Evolutionary conservation across 2,329 filamentous ascomycete genomes (phyloP).

Genomic region (Lachnellula subtilissima): DNA sequence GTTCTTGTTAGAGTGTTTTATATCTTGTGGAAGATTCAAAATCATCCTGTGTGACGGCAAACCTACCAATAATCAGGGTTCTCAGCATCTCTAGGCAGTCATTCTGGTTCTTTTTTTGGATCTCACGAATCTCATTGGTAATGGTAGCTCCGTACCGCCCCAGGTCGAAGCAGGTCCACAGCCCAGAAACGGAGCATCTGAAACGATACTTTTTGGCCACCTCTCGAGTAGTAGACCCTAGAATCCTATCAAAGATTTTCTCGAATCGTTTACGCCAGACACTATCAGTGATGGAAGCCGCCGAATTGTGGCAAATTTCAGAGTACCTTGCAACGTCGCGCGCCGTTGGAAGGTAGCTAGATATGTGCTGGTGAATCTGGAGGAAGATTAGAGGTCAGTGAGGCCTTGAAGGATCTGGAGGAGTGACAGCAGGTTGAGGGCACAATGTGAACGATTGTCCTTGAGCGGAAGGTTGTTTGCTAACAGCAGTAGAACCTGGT

Average conservation of each 20-base stretch:
- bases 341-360: conserved; percentile 31
- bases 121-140: conserved; percentile 7
- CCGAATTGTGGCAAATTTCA: conserved; percentile 35
- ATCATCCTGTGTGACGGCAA: background rate
- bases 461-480: no score
- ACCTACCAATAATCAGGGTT: conserved; percentile 41
- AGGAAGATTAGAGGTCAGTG: background rate
- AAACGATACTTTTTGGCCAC: conserved; percentile 29
- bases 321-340: conserved; percentile 39
- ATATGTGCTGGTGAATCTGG: conserved; percentile 30
- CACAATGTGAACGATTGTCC: no score
- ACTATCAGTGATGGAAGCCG: conserved; percentile 35
- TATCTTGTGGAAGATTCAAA: background rate
- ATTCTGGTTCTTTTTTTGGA: conserved; percentile 25
- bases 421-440: no score
- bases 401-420: background rate
- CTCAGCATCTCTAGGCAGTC: conserved; percentile 35
- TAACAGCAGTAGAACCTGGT: no score
- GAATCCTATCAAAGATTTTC: conserved; percentile 36
- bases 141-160: conserved; percentile 19
- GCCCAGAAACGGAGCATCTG: conserved; percentile 32
- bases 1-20: background rate
- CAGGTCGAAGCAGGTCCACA: conserved; percentile 25
- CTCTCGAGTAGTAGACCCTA: conserved; percentile 24
- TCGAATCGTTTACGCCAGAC: conserved; percentile 45